Conservation (phyloP, 371 early-diverging fungal genomes). For the Mucor indicus region DNA sequence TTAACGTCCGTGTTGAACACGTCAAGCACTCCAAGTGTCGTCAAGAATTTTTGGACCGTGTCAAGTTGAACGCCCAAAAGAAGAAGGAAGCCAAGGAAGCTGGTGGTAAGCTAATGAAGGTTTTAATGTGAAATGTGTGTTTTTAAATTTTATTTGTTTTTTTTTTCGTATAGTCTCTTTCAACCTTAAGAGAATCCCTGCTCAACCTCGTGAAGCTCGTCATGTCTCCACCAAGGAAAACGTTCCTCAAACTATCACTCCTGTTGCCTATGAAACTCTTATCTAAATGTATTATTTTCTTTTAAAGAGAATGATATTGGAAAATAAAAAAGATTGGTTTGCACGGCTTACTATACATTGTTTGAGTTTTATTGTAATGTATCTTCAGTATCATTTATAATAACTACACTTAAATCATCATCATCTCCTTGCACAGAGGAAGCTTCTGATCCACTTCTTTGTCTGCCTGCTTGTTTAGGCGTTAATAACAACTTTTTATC, state of each 20-base stretch:
- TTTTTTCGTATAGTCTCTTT: constrained; percentile 44
- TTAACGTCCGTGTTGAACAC: constrained; percentile 98
- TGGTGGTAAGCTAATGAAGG: constrained; percentile 26
- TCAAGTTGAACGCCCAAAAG: constrained; percentile 87
- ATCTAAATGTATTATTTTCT: too few species aligned
- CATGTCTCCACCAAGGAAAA: constrained; percentile 88
- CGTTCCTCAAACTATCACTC: constrained; percentile 87
- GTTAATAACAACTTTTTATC: constrained; percentile 15
- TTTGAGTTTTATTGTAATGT: too few species aligned
- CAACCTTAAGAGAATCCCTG: constrained; percentile 92
- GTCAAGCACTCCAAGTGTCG: constrained; percentile 99
- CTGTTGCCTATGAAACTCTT: constrained; percentile 94
- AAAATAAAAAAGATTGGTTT: too few species aligned
- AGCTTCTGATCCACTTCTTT: constrained; percentile 29
- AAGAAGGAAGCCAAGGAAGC: constrained; percentile 78
- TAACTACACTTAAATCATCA: too few species aligned
- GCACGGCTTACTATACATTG: too few species aligned
- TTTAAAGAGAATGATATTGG: too few species aligned
- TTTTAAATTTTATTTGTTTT: too few species aligned
- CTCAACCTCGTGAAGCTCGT: constrained; percentile 88
- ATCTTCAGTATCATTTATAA: too few species aligned
- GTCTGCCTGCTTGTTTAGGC: constrained; percentile 6
- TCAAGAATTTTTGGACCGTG: constrained; percentile 96
- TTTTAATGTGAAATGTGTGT: too few species aligned
- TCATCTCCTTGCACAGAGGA: constrained; percentile 33